Conservation (phyloP, 2,329 filamentous ascomycete genomes). For the Ophiostoma himal-ulmi region DNA sequence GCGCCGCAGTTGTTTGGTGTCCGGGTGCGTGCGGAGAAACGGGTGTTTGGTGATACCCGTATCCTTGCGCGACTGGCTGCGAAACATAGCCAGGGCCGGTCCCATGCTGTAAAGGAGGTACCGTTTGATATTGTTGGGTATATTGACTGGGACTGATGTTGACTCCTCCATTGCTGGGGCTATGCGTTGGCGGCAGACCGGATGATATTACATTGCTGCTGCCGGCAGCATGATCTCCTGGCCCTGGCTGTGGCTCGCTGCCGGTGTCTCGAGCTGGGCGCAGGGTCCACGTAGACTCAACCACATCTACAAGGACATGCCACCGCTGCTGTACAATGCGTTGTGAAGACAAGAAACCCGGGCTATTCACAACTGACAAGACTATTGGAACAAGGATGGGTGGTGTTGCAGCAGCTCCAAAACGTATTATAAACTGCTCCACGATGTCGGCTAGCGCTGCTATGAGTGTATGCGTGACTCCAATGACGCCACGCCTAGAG, state of each 20-base stretch:
- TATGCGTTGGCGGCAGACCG: neutral
- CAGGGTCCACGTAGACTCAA: slow-evolving; percentile 5
- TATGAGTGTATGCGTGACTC: neutral
- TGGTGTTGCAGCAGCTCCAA: slow-evolving; percentile 29
- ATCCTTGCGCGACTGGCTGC: neutral
- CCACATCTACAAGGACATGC: neutral
- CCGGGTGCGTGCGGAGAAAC: neutral
- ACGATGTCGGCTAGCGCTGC: slow-evolving; percentile 14
- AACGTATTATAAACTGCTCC: slow-evolving; percentile 25
- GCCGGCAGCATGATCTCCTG: neutral
- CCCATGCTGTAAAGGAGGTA: neutral
- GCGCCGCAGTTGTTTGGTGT: neutral
- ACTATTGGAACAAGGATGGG: slow-evolving; percentile 29
- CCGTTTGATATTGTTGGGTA: neutral
- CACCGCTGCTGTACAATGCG: slow-evolving; percentile 15
- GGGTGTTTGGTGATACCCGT: neutral
- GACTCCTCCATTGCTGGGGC: neutral
- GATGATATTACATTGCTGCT: neutral
- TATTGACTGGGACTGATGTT: neutral
- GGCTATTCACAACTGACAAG: slow-evolving; percentile 4
- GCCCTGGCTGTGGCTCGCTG: neutral
- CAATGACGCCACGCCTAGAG: neutral
- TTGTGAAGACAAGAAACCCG: neutral
- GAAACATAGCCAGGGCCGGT: neutral
- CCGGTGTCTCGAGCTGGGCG: neutral